phyloP scores from a whole-genome alignment of 177 flowering plant genomes.

The Vitis hybrid region DNA sequence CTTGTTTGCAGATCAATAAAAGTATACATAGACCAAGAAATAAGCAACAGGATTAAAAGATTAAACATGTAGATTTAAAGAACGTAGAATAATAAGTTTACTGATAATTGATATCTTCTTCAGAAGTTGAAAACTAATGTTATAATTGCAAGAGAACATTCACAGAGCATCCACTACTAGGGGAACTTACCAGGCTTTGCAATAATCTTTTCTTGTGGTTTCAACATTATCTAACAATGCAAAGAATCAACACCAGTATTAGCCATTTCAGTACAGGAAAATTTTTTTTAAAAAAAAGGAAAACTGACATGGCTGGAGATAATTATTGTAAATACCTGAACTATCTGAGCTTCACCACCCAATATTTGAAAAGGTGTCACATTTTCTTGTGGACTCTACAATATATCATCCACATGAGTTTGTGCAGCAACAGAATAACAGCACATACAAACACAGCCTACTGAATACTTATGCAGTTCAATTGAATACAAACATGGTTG shows the following conservation, averaged over 20 bases:
- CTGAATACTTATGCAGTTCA: neutral
- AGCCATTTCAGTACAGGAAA: neutral
- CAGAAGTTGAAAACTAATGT: neutral
- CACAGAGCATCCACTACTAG: neutral
- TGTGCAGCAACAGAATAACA: neutral
- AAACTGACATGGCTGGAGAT: neutral
- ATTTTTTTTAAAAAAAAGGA: neutral
- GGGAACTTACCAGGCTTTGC: conserved; percentile 80
- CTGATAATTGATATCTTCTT: neutral
- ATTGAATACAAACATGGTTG: neutral
- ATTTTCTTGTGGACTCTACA: conserved; percentile 88
- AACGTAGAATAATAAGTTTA: no score
- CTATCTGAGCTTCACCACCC: conserved; percentile 99
- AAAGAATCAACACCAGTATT: conserved; percentile 8
- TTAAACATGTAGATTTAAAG: neutral
- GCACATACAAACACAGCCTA: neutral
- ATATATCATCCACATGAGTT: conserved; percentile 11
- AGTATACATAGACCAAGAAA: no score
- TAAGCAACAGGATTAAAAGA: neutral
- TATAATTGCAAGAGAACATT: neutral
- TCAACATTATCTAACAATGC: conserved; percentile 80
- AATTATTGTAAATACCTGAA: conserved; percentile 61
- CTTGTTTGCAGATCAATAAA: no score
- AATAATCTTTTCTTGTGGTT: conserved; percentile 77
- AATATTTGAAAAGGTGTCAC: conserved; percentile 85